Percentiles rank a stretch among this genome's conserved stretches.
Evolutionary conservation across 352 stramenopile species (phyloP).

Genomic region (Hyaloperonospora arabidopsidis): DNA sequence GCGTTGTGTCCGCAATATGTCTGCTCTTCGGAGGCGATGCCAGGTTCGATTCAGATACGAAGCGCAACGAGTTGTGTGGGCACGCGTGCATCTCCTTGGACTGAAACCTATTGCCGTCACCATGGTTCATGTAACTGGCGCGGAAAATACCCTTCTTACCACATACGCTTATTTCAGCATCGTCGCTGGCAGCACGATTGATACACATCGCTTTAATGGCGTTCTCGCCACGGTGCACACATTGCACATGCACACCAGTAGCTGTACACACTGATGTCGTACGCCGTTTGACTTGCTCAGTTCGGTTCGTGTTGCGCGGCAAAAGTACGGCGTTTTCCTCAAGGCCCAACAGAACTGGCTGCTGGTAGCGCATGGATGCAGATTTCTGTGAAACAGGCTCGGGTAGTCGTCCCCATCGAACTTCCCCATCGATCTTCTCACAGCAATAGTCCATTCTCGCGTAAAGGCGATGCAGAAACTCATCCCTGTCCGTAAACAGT

Average conservation of each 20-base stretch:
- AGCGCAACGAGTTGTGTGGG: constrained; percentile 34
- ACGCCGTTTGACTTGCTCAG: constrained; percentile 53
- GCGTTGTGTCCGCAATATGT: constrained; percentile 9
- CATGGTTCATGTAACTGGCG: constrained; percentile 55
- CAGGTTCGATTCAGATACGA: constrained; percentile 21
- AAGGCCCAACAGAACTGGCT: constrained; percentile 44
- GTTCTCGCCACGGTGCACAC: constrained; percentile 73
- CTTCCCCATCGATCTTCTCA: constrained; percentile 67
- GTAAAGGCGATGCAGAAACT: constrained; percentile 64
- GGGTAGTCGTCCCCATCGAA: constrained; percentile 63
- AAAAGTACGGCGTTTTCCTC: constrained; percentile 29
- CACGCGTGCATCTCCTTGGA: constrained; percentile 74
- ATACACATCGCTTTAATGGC: constrained; percentile 82
- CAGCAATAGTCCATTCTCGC: constrained; percentile 60
- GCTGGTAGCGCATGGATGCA: constrained; percentile 57
- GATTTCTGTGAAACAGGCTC: constrained; percentile 56
- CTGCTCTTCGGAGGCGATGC: constrained; percentile 24
- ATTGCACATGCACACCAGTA: constrained; percentile 38
- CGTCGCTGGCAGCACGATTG: constrained; percentile 48
- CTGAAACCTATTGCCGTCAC: constrained; percentile 63
- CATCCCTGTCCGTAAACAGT: constrained; percentile 61
- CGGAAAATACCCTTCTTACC: constrained; percentile 70
- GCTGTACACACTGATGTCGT: constrained; percentile 30
- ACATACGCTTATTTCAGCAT: constrained; percentile 62
- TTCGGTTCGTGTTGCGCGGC: constrained; percentile 39